A percentile compares a stretch with the other conserved stretches of the same genome.
These are phyloP conservation scores for Beauveria varroae DNA, from an alignment of 2,329 filamentous ascomycete genomes.

Conservation along the genomic window DNA sequence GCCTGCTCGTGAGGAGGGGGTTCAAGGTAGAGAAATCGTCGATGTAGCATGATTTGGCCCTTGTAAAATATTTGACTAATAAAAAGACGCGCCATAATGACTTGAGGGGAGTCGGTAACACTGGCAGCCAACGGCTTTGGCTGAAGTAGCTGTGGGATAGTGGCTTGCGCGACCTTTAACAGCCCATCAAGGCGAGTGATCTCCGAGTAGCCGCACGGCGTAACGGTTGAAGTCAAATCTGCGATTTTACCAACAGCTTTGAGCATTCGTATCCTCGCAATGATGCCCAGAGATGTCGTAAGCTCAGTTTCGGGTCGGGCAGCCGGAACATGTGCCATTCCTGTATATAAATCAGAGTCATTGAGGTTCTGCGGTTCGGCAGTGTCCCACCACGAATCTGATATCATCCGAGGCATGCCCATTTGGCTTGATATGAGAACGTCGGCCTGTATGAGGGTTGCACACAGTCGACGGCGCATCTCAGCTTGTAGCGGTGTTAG, in stretches of 20 bases:
- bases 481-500: not conserved
- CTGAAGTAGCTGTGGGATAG: not conserved
- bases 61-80: not conserved
- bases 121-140: not conserved
- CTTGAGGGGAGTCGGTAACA: not conserved
- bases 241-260: not conserved
- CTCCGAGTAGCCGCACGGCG: not conserved
- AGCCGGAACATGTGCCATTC: not conserved
- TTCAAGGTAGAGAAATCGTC: not conserved
- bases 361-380: conserved; percentile 20
- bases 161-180: not conserved
- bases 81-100: not conserved
- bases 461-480: conserved; percentile 20
- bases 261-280: not conserved
- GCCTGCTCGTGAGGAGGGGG: not conserved
- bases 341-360: not conserved
- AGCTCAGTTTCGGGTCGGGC: not conserved
- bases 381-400: conserved; percentile 34
- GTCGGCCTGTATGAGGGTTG: conserved; percentile 32
- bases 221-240: not conserved
- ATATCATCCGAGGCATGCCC: conserved; percentile 37
- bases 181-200: not conserved
- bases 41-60: not conserved
- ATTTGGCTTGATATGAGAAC: conserved; percentile 36
- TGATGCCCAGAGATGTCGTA: not conserved